phyloP scores from a whole-genome alignment of 768 basidiomycete species.

The Tricholoma sp. region DNA sequence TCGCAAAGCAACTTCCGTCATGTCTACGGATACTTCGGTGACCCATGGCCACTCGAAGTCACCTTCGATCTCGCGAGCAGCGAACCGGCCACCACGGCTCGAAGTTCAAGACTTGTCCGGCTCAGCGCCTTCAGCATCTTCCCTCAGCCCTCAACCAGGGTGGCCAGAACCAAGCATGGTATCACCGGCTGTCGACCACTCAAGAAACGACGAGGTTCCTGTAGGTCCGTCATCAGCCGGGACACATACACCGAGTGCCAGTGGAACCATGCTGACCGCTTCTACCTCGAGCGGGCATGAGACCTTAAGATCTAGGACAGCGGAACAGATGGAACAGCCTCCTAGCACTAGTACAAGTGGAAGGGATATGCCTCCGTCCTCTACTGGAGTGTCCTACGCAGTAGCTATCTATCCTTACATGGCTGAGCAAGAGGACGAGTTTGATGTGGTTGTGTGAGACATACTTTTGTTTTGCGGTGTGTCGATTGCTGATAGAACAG shows the following conservation, averaged over 20 bases:
- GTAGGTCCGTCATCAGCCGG: conserved; percentile 32
- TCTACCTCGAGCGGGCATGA: conserved; percentile 23
- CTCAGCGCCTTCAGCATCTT: conserved; percentile 47
- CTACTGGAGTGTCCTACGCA: conserved; percentile 80
- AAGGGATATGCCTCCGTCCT: conserved; percentile 40
- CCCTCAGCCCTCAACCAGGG: conserved; percentile 60
- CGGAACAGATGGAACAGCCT: conserved; percentile 13
- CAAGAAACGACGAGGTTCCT: conserved; percentile 35
- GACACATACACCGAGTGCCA: conserved; percentile 15
- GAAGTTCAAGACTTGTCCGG: conserved; percentile 62
- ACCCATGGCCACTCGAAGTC: conserved; percentile 40
- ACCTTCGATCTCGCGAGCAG: conserved; percentile 33
- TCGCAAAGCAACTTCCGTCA: conserved; percentile 67
- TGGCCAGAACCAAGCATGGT: conserved; percentile 68
- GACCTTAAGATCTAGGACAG: conserved; percentile 13
- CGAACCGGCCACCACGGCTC: conserved; percentile 61
- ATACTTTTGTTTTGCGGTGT: conserved; percentile 2
- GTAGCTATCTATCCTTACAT: conserved; percentile 99
- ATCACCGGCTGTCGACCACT: conserved; percentile 48
- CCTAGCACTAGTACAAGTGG: conserved; percentile 17
- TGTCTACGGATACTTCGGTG: conserved; percentile 39
- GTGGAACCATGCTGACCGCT: conserved; percentile 24
- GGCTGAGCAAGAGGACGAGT: conserved; percentile 98
- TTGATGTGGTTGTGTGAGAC: conserved; percentile 92
- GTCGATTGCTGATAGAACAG: conserved; percentile 5